Evolutionary conservation across 2,329 filamentous ascomycete genomes (phyloP).

Genomic region (Aureobasidium vineae): DNA sequence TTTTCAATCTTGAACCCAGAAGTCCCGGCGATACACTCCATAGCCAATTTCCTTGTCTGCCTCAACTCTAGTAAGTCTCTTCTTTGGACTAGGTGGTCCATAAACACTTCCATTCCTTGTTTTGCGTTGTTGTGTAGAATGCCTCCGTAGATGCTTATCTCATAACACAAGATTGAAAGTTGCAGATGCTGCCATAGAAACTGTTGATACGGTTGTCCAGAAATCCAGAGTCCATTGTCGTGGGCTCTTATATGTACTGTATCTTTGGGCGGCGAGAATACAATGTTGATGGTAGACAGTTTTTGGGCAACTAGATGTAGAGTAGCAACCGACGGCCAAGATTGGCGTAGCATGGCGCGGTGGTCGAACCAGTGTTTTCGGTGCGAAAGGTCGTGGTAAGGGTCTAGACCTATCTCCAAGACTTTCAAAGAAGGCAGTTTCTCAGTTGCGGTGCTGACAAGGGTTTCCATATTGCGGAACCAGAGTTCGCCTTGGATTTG

Average conservation of each 20-base stretch:
- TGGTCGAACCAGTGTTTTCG: neutral
- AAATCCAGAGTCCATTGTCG: neutral
- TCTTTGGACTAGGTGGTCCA: neutral
- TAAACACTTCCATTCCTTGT: neutral
- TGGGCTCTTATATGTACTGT: neutral
- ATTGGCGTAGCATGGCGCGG: neutral
- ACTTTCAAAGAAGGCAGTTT: neutral
- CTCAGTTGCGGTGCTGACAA: neutral
- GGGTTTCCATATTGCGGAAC: neutral
- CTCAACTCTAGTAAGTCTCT: neutral
- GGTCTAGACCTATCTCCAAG: neutral
- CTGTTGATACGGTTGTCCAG: neutral
- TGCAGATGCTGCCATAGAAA: neutral
- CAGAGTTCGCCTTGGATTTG: constrained; percentile 13
- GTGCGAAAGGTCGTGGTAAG: neutral
- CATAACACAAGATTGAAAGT: neutral
- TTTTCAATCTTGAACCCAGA: neutral
- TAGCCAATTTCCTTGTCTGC: no score
- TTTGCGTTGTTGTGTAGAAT: neutral
- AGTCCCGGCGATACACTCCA: neutral
- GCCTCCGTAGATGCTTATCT: neutral
- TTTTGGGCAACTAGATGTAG: neutral
- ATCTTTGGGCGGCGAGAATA: neutral
- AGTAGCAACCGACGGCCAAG: neutral
- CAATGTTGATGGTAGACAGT: neutral